Conservation (phyloP, 352 stramenopile genomes). For the Globisporangium uncinulatum region DNA sequence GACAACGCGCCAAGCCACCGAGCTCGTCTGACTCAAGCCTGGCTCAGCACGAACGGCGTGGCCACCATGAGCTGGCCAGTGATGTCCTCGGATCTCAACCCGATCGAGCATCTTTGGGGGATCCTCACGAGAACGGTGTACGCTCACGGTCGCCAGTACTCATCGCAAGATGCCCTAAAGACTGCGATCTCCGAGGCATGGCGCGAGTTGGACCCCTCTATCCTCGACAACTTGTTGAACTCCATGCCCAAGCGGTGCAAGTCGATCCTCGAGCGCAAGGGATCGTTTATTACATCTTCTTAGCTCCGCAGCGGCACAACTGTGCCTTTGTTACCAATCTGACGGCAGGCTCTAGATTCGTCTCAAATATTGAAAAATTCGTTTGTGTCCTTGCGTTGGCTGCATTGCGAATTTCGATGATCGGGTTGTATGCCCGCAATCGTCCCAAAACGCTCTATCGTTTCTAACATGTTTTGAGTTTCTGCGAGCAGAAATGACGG, state of each 20-base stretch:
- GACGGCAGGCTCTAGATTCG: background rate
- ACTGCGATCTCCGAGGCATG: too few relatives aligned
- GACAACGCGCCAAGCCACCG: conserved; percentile 1
- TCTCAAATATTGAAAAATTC: background rate
- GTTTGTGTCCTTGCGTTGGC: too few relatives aligned
- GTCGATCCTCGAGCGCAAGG: background rate
- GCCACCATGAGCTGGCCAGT: too few relatives aligned
- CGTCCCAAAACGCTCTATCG: too few relatives aligned
- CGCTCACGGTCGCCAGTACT: background rate
- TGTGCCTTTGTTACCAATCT: background rate
- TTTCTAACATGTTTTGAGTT: too few relatives aligned
- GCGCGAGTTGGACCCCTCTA: too few relatives aligned
- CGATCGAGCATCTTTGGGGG: conserved; percentile 1
- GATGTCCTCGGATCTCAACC: conserved; percentile 1
- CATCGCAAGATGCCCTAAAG: too few relatives aligned
- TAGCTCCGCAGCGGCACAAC: background rate
- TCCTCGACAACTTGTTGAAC: background rate
- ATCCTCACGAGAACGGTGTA: background rate
- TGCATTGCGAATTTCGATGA: too few relatives aligned
- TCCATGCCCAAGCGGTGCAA: background rate
- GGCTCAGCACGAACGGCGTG: background rate
- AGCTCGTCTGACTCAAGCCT: background rate
- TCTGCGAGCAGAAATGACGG: too few relatives aligned
- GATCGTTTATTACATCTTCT: conserved; percentile 2
- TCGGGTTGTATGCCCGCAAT: too few relatives aligned